Evolutionary conservation across 805 yeast species (phyloP).

Genomic region (Hanseniaspora vineae): DNA sequence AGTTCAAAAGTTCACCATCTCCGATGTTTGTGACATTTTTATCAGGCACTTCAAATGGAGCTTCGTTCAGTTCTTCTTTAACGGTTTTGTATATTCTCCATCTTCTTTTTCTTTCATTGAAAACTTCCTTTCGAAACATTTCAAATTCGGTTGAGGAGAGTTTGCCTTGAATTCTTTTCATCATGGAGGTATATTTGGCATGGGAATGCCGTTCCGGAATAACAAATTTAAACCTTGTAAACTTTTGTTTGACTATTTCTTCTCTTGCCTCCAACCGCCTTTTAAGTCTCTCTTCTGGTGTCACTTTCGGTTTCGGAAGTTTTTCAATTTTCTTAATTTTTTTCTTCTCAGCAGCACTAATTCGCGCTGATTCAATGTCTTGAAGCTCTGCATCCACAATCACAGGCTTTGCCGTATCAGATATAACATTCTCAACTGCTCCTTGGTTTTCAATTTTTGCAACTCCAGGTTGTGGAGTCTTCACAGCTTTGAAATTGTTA

Average conservation of each 20-base stretch:
- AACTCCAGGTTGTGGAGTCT: too few species aligned
- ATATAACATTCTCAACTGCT: too few species aligned
- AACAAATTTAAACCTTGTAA: conserved; percentile 1
- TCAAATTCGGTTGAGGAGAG: conserved; percentile 12
- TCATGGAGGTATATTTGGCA: conserved; percentile 6
- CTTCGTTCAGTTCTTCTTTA: conserved; percentile 27
- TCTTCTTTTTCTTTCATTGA: conserved; percentile 22
- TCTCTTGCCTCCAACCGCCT: conserved; percentile 3
- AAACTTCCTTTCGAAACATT: conserved; percentile 15
- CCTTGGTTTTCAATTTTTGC: too few species aligned
- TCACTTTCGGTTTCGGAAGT: conserved; percentile 1
- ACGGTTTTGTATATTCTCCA: conserved; percentile 15
- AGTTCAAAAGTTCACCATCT: conserved; percentile 19
- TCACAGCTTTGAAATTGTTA: too few species aligned
- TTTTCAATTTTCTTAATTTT: too few species aligned
- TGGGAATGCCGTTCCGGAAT: conserved; percentile 7
- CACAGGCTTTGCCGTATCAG: too few species aligned
- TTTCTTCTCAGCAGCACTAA: conserved; percentile 7
- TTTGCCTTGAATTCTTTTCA: conserved; percentile 15
- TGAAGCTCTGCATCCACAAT: too few species aligned
- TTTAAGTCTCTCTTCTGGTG: conserved; percentile 4
- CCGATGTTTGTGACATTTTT: conserved; percentile 12
- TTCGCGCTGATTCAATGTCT: not conserved
- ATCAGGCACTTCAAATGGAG: conserved; percentile 18
- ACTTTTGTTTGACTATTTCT: conserved; percentile 1